phyloP scores from a whole-genome alignment of 805 yeast species.

The Zygoascus biomembranicola region DNA sequence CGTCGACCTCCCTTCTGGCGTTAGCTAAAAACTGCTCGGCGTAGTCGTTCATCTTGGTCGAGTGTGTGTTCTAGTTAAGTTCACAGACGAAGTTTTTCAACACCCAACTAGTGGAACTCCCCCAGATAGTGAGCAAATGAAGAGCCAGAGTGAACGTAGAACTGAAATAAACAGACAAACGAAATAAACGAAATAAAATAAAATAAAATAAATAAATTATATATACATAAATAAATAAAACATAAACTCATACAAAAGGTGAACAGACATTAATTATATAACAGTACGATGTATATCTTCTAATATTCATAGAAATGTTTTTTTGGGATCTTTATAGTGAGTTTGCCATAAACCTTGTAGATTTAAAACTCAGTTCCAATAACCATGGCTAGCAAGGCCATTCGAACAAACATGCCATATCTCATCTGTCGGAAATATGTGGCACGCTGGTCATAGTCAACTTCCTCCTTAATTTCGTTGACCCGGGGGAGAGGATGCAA shows the following conservation, averaged over 20 bases:
- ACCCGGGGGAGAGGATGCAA: constrained; percentile 99
- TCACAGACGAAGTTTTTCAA: neutral
- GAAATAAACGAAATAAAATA: no score
- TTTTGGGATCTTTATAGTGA: neutral
- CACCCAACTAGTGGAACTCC: no score
- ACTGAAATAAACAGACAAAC: constrained; percentile 1
- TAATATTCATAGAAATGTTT: neutral
- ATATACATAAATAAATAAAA: constrained; percentile 8
- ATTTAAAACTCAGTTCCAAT: constrained; percentile 78
- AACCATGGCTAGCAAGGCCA: constrained; percentile 98
- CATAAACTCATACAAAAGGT: constrained; percentile 8
- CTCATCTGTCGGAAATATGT: constrained; percentile 99
- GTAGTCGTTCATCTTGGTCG: neutral
- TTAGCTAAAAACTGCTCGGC: neutral
- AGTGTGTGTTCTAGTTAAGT: neutral
- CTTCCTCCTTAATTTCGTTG: constrained; percentile 94
- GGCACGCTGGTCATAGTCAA: constrained; percentile 98
- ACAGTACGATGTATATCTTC: neutral
- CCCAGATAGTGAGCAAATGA: neutral
- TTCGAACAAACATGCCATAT: constrained; percentile 94
- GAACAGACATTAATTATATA: neutral
- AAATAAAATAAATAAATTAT: neutral
- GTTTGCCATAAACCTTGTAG: neutral
- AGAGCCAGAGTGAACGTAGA: neutral
- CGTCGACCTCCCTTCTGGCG: neutral